Evolutionary conservation across 352 stramenopile species (phyloP), one percentile per base, ranked within the genome.

Genomic region (Phytophthora multivora): DNA sequence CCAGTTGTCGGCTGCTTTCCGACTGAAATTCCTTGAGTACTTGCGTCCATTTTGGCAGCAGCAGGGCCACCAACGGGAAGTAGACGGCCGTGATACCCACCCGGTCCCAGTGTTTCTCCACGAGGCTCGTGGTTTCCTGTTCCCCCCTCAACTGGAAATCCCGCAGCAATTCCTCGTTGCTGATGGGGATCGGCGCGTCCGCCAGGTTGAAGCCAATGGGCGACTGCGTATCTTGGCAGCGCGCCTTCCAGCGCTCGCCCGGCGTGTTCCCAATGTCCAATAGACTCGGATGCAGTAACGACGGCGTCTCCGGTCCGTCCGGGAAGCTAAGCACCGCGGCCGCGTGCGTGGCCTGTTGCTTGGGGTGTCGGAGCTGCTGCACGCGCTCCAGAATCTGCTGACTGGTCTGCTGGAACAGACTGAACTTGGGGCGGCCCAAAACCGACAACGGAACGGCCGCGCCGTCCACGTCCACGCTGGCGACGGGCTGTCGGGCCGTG

Each of bases 61-160:
- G 69, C 57, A 96, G 80, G 15, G 94, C 91, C 23, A 99, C 82
- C 12, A 99, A 78, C 28, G 97, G 97, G 52, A 99, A 99, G 73
- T 98, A 99, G 28, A 95, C 85, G 15, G 83, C 84, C 38, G 82
- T 91, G 70, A 96, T 93, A 7, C 63, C 75, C 26, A 94, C 79
- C 2, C 68, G 68, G 23, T 70, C 57, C 86, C 83, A 97, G 63
- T 89, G 66, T 28, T 63, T 75, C 26, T 90, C 71, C 41, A 93
- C 78, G 25, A 90, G 66, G 49, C 76, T 62, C 39, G 80, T 77
- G 16, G 73, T 82, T 33, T 91, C 84, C 30, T 74, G 54, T 10
- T 84, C 84, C 4, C 79, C 77, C 36, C 81, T 69, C 15, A 94
- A 53, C 45, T 86, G 86, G 53, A 94, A 94, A 52, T 91, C 72